phyloP scores from a whole-genome alignment of 495 filamentous ascomycete species.

The Neurospora intermedia region DNA sequence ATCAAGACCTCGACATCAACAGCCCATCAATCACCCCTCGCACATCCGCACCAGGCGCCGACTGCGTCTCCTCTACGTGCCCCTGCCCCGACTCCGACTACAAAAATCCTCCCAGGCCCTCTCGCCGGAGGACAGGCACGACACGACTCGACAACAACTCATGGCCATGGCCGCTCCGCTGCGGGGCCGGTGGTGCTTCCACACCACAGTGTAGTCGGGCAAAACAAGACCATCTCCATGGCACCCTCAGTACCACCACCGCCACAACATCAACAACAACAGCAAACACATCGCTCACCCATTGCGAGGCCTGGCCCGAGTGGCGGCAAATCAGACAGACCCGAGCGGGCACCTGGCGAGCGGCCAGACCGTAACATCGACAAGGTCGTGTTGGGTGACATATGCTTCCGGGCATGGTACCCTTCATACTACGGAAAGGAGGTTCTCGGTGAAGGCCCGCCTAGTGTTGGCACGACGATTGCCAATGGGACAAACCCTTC shows the following conservation, averaged over 20 bases:
- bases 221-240: slow-evolving; percentile 15
- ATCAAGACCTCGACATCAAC: background rate
- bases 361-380: slow-evolving; percentile 53
- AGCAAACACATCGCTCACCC: slow-evolving; percentile 7
- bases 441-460: slow-evolving; percentile 39
- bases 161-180: background rate
- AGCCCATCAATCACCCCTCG: background rate
- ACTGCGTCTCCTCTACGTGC: background rate
- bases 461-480: slow-evolving; percentile 8
- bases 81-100: background rate
- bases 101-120: background rate
- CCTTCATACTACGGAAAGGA: slow-evolving; percentile 70
- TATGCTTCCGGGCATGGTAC: slow-evolving; percentile 69
- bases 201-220: slow-evolving; percentile 15
- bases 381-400: slow-evolving; percentile 62
- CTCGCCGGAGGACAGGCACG: background rate
- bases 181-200: slow-evolving; percentile 7
- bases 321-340: background rate
- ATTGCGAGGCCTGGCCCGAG: slow-evolving; percentile 11
- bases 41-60: background rate
- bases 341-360: background rate
- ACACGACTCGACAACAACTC: background rate
- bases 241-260: slow-evolving; percentile 12
- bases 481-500: slow-evolving; percentile 12
- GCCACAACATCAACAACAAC: background rate